Conservation (phyloP, 129 eudicot genomes). For the Solidago caesia region DNA sequence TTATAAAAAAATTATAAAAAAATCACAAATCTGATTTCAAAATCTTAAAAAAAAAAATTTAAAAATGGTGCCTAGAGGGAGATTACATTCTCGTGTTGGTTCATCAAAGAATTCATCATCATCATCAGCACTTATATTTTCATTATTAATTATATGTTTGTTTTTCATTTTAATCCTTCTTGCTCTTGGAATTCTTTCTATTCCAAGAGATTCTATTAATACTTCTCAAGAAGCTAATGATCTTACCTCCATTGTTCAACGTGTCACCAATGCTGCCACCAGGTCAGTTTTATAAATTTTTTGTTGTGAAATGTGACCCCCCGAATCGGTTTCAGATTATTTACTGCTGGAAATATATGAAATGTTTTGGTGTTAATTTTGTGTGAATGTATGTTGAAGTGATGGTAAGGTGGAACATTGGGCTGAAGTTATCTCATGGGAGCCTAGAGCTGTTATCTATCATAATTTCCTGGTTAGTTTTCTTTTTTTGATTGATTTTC, state of each 20-base stretch:
- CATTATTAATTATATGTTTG: conserved; percentile 17
- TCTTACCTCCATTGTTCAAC: conserved; percentile 9
- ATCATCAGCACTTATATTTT: conserved; percentile 46
- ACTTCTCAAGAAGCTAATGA: conserved; percentile 7
- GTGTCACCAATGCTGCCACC: background rate
- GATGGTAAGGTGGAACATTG: conserved; percentile 49
- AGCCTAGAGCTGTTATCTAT: conserved; percentile 84
- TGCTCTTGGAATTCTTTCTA: conserved; percentile 9
- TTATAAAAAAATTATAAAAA: too few relatives aligned
- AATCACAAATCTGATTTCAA: background rate
- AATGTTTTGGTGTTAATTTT: background rate
- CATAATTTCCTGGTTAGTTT: conserved; percentile 69
- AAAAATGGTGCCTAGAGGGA: conserved; percentile 62
- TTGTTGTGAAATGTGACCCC: background rate
- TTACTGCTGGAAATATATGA: too few relatives aligned
- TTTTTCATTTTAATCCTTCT: conserved; percentile 12
- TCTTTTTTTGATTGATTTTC: background rate
- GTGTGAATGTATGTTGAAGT: background rate
- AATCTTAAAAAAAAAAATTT: too few relatives aligned
- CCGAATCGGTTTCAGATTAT: too few relatives aligned
- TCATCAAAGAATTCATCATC: conserved; percentile 45
- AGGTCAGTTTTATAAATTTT: background rate
- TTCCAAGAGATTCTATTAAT: background rate
- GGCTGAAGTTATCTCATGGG: conserved; percentile 94
- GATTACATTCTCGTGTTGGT: conserved; percentile 38